Conservation (phyloP, 2,329 filamentous ascomycete species). For the Scytalidium lignicola region DNA sequence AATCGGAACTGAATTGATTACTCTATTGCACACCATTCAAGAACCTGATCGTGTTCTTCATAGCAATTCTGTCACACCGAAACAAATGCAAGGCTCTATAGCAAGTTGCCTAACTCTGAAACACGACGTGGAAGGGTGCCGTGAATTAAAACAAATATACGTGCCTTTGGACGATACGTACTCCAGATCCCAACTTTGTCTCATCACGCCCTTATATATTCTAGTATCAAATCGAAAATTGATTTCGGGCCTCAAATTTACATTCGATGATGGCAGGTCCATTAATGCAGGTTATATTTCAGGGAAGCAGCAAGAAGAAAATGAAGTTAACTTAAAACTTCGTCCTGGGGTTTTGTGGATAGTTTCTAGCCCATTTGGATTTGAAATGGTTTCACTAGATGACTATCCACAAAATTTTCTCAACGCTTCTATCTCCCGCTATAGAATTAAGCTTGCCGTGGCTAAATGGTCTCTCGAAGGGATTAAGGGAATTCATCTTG, state of each 20-base stretch:
- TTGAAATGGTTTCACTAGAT: conserved; percentile 6
- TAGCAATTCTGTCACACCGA: not conserved
- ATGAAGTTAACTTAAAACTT: not conserved
- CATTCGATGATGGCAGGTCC: conserved; percentile 2
- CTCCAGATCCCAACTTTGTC: conserved; percentile 4
- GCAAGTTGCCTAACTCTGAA: conserved; percentile 4
- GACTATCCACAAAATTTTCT: conserved; percentile 1
- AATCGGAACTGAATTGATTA: conserved; percentile 2
- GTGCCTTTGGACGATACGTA: conserved; percentile 1
- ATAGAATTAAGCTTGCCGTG: conserved; percentile 1
- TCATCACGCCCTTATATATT: conserved; percentile 3
- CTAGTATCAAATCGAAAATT: conserved; percentile 4
- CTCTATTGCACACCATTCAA: not conserved
- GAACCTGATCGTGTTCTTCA: conserved; percentile 2
- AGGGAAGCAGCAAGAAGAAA: not conserved
- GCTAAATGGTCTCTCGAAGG: conserved; percentile 2
- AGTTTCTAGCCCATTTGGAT: conserved; percentile 3
- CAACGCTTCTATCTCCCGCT: not conserved
- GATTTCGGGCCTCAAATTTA: conserved; percentile 7
- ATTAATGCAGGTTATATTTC: conserved; percentile 8
- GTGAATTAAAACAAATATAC: conserved; percentile 5
- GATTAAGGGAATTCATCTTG: conserved; percentile 7
- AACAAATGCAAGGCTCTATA: conserved; percentile 1
- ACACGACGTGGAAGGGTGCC: conserved; percentile 5
- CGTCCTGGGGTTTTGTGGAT: conserved; percentile 1